Evolutionary conservation across 169 alveolate species (phyloP).

Genomic region (Plasmodium reichenowi): DNA sequence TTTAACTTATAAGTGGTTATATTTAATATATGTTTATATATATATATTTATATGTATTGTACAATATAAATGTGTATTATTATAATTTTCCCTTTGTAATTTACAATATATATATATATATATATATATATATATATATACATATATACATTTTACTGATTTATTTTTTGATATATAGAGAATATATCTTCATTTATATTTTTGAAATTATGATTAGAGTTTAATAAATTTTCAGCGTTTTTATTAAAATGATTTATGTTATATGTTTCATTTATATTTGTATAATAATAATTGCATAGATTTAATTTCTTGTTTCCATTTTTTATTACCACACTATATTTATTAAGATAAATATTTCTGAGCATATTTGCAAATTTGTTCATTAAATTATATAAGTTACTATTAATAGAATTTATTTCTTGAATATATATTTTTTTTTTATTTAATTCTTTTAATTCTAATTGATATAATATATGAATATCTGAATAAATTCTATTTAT

Average conservation of each 20-base stretch:
- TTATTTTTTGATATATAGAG: conserved; percentile 41
- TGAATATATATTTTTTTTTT: conserved; percentile 44
- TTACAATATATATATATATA: conserved; percentile 4
- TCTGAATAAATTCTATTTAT: conserved; percentile 24
- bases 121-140: conserved; percentile 3
- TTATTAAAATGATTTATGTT: not conserved
- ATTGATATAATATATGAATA: conserved; percentile 34
- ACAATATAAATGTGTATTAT: too few species aligned
- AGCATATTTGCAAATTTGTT: conserved; percentile 38
- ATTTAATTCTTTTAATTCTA: conserved; percentile 34
- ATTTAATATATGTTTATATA: too few species aligned
- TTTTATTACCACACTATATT: conserved; percentile 37
- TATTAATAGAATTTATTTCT: conserved; percentile 23
- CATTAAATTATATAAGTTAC: conserved; percentile 25
- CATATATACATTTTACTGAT: conserved; percentile 10
- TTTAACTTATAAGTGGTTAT: too few species aligned
- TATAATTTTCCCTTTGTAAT: too few species aligned
- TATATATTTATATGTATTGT: too few species aligned
- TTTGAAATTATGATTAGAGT: not conserved
- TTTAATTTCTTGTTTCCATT: conserved; percentile 54
- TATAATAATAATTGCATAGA: conserved; percentile 42
- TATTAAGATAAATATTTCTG: conserved; percentile 49
- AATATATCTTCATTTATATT: conserved; percentile 18
- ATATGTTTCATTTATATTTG: conserved; percentile 35
- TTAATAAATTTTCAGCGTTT: not conserved